phyloP scores from a whole-genome alignment of 2,329 filamentous ascomycete genomes.

The Corynespora cassiicola region DNA sequence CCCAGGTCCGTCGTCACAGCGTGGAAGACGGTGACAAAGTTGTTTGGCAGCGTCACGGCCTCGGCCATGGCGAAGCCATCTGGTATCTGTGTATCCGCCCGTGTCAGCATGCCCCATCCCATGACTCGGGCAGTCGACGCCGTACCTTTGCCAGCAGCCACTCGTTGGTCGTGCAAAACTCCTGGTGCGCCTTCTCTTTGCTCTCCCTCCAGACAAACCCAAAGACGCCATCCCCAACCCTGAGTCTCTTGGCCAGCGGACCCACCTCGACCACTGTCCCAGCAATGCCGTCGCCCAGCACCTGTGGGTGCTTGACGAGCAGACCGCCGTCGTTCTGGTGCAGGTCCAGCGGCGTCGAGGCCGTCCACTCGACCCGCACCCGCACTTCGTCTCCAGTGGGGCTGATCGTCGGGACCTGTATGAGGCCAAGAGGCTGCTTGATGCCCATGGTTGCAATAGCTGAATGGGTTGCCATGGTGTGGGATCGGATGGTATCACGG shows the following conservation, averaged over 20 bases:
- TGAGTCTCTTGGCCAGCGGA: slow-evolving; percentile 50
- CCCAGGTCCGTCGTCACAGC: slow-evolving; percentile 58
- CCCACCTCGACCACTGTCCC: slow-evolving; percentile 63
- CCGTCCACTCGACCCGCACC: slow-evolving; percentile 64
- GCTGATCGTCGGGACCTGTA: slow-evolving; percentile 42
- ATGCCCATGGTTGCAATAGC: slow-evolving; percentile 50
- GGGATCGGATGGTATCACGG: no score
- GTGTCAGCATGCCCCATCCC: slow-evolving; percentile 11
- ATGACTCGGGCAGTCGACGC: slow-evolving; percentile 13
- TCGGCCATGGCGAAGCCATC: slow-evolving; percentile 49
- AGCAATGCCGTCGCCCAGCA: slow-evolving; percentile 59
- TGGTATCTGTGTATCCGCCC: slow-evolving; percentile 49
- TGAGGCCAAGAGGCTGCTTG: slow-evolving; percentile 43
- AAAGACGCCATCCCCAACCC: slow-evolving; percentile 63
- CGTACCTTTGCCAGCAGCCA: slow-evolving; percentile 50
- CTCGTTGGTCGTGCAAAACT: slow-evolving; percentile 60
- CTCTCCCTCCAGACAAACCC: slow-evolving; percentile 59
- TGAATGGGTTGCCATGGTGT: slow-evolving; percentile 40
- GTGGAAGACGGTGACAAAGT: slow-evolving; percentile 66
- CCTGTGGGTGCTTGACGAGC: slow-evolving; percentile 57
- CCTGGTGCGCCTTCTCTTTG: slow-evolving; percentile 62
- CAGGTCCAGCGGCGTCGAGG: slow-evolving; percentile 67
- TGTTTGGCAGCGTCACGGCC: slow-evolving; percentile 63
- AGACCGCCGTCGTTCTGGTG: slow-evolving; percentile 68
- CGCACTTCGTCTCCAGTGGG: slow-evolving; percentile 56